phyloP scores from a whole-genome alignment of 257 asterid species.

The Lavandula angustifolia region DNA sequence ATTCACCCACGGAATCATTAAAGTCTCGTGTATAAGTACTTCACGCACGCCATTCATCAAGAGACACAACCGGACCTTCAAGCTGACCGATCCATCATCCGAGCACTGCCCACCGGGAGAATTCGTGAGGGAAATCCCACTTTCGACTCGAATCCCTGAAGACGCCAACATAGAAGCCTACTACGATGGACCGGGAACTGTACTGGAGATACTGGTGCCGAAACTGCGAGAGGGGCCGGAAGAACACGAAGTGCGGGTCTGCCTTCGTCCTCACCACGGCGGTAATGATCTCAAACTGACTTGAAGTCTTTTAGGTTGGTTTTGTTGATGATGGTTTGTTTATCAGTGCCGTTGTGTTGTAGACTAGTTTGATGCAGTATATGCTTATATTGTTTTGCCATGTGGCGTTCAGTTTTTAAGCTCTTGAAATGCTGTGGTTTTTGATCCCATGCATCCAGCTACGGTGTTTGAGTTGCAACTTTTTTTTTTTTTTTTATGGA shows the following conservation, averaged over 20 bases:
- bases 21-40: constrained; percentile 46
- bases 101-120: constrained; percentile 62
- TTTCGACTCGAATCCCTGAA: constrained; percentile 50
- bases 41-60: constrained; percentile 43
- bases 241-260: constrained; percentile 56
- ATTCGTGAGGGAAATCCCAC: constrained; percentile 50
- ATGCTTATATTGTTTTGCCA: too few relatives aligned
- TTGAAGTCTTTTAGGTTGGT: too few relatives aligned
- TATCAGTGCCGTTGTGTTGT: too few relatives aligned
- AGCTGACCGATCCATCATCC: constrained; percentile 41
- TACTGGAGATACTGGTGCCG: constrained; percentile 53
- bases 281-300: not conserved
- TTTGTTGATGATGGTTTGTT: too few relatives aligned
- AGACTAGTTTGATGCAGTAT: too few relatives aligned
- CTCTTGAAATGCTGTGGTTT: constrained; percentile 27
- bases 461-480: constrained; percentile 25
- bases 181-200: constrained; percentile 41
- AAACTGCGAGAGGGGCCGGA: constrained; percentile 45
- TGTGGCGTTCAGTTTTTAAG: constrained; percentile 9
- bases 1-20: constrained; percentile 45
- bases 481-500: constrained; percentile 22
- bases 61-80: constrained; percentile 50
- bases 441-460: constrained; percentile 15
- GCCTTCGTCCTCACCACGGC: constrained; percentile 52
- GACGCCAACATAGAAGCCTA: constrained; percentile 56